Percentiles rank a stretch among this genome's conserved stretches.
phyloP scores from a whole-genome alignment of 441 rosid genomes.

The Adansonia madagascariensis region DNA sequence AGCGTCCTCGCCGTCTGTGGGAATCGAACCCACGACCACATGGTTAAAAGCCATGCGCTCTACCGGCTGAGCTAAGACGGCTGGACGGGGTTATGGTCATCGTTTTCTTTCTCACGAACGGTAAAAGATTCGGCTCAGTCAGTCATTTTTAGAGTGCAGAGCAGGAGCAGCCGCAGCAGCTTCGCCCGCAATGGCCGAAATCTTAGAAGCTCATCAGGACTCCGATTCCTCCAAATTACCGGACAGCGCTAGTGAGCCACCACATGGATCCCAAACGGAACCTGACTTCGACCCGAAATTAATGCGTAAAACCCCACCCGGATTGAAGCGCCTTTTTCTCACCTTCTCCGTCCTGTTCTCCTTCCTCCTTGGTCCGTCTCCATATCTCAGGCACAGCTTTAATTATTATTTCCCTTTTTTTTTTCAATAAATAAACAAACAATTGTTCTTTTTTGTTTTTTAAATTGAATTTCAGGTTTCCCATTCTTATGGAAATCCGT shows the following conservation, averaged over 20 bases:
- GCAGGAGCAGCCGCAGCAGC: not conserved
- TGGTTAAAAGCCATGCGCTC: no score
- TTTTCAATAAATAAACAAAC: not conserved
- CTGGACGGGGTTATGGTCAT: no score
- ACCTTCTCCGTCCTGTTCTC: slow-evolving; percentile 66
- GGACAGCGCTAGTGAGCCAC: not conserved
- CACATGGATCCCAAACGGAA: slow-evolving; percentile 7
- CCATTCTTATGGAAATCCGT: slow-evolving; percentile 89
- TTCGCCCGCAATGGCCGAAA: slow-evolving; percentile 51
- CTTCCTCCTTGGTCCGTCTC: slow-evolving; percentile 61
- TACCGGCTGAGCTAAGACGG: no score
- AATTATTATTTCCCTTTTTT: not conserved
- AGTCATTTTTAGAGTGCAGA: not conserved
- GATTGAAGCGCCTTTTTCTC: slow-evolving; percentile 74
- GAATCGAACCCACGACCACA: no score
- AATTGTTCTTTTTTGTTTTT: not conserved
- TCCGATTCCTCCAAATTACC: not conserved
- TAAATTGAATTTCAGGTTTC: slow-evolving; percentile 49
- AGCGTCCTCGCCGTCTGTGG: no score
- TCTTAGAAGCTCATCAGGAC: slow-evolving; percentile 37
- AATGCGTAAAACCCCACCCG: slow-evolving; percentile 71
- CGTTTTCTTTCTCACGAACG: no score
- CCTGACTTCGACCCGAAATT: slow-evolving; percentile 47
- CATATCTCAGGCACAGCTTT: not conserved
- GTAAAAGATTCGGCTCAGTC: no score